Evolutionary conservation across 2,329 filamentous ascomycete genomes (phyloP).

Genomic region (Diaporthe citri): DNA sequence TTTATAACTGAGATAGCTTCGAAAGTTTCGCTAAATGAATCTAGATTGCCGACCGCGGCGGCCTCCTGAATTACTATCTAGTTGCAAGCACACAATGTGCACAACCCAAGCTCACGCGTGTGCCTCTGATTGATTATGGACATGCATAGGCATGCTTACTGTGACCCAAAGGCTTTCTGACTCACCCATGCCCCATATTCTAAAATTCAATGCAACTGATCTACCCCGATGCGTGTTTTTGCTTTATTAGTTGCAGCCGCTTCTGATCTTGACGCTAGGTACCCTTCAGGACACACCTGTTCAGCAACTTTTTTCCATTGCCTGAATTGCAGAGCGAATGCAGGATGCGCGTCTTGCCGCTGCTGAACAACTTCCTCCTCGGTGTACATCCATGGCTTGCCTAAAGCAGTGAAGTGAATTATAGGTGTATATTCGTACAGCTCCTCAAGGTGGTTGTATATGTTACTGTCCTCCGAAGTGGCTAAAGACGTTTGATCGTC

Average conservation of each 20-base stretch:
- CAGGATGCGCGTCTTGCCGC: conserved; percentile 7
- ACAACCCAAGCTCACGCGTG: background rate
- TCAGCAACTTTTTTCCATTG: background rate
- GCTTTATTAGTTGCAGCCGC: background rate
- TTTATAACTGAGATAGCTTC: background rate
- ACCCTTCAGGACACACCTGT: background rate
- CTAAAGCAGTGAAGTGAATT: conserved; percentile 22
- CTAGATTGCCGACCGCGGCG: too few relatives aligned
- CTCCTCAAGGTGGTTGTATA: background rate
- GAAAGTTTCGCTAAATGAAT: too few relatives aligned
- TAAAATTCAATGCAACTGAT: background rate
- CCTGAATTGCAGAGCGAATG: background rate
- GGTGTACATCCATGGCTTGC: conserved; percentile 9
- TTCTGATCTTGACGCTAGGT: background rate
- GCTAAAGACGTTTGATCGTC: background rate
- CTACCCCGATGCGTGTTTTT: too few relatives aligned
- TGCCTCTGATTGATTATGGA: background rate
- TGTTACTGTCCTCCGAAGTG: background rate
- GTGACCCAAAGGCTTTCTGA: background rate
- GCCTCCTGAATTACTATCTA: background rate
- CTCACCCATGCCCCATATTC: too few relatives aligned
- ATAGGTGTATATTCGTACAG: conserved; percentile 17
- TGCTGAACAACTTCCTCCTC: background rate
- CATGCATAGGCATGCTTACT: background rate
- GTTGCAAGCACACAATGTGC: background rate